These are phyloP conservation scores for Aspergillus caelatus DNA, from an alignment of 2,329 filamentous ascomycete genomes.

Conservation along the genomic window DNA sequence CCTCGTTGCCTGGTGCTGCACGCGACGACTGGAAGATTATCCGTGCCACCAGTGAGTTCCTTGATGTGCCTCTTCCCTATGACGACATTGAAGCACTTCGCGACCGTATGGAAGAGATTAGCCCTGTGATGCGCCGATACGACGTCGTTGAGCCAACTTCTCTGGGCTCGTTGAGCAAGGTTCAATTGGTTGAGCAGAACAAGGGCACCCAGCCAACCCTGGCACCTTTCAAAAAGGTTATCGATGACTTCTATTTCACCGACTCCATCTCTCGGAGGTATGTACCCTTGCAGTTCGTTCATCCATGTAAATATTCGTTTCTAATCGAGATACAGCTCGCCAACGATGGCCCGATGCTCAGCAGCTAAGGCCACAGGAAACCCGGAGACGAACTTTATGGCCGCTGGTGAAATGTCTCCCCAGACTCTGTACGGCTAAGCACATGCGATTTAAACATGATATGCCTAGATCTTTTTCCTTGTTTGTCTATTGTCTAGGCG, in stretches of 20 bases:
- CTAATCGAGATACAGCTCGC: slow-evolving; percentile 64
- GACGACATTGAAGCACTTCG: slow-evolving; percentile 87
- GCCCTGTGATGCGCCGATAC: slow-evolving; percentile 84
- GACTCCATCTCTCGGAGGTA: slow-evolving; percentile 95
- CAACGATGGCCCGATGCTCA: slow-evolving; percentile 97
- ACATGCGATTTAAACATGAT: slow-evolving; percentile 16
- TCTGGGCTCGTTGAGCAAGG: slow-evolving; percentile 77
- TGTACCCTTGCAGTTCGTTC: slow-evolving; percentile 34
- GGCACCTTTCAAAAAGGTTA: slow-evolving; percentile 77
- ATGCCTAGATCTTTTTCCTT: slow-evolving; percentile 18
- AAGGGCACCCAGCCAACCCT: slow-evolving; percentile 77
- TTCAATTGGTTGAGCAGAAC: slow-evolving; percentile 95
- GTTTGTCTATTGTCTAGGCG: slow-evolving; percentile 37
- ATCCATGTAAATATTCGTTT: background rate
- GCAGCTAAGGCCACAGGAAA: slow-evolving; percentile 85
- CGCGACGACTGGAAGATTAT: slow-evolving; percentile 99
- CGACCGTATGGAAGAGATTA: slow-evolving; percentile 94
- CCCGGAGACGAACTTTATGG: slow-evolving; percentile 78
- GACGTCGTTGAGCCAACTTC: slow-evolving; percentile 85
- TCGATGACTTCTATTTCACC: slow-evolving; percentile 98
- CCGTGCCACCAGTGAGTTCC: slow-evolving; percentile 86
- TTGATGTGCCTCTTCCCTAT: slow-evolving; percentile 84
- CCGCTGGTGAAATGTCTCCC: slow-evolving; percentile 60
- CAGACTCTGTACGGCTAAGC: slow-evolving; percentile 43
- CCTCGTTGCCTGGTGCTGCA: slow-evolving; percentile 82